Percentiles rank a stretch among this genome's conserved stretches.
phyloP scores from a whole-genome alignment of 1,139 yeast species.

The Blastobotrys buckinghamii region DNA sequence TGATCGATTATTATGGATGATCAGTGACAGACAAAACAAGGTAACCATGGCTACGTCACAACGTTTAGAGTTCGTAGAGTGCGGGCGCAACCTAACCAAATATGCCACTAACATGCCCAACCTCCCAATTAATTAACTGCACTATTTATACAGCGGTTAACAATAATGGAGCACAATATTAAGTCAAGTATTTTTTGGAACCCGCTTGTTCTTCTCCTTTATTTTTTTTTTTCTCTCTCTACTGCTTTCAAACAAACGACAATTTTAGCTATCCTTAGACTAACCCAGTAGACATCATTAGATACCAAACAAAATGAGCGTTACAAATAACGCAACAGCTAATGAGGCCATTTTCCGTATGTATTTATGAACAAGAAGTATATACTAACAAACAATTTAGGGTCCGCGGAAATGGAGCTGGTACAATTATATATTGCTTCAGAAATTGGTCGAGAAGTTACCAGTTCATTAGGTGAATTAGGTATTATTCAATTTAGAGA shows the following conservation, averaged over 20 bases:
- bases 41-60: too few relatives aligned
- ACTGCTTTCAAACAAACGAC: constrained; percentile 1
- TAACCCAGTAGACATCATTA: neutral
- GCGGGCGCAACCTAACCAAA: neutral
- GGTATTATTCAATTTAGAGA: constrained; percentile 87
- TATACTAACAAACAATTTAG: constrained; percentile 22
- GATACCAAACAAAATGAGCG: neutral
- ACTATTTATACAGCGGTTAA: too few relatives aligned
- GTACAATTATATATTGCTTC: constrained; percentile 90
- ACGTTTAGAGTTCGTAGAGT: neutral
- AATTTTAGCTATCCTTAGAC: too few relatives aligned
- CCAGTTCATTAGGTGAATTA: constrained; percentile 70
- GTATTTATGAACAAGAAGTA: neutral
- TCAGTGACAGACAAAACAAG: too few relatives aligned
- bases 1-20: too few relatives aligned
- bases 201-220: neutral
- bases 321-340: neutral
- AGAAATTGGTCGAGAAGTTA: constrained; percentile 84
- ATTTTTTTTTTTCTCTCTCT: neutral
- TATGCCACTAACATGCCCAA: neutral
- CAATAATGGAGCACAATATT: too few relatives aligned
- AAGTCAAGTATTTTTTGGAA: neutral
- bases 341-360: constrained; percentile 17
- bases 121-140: neutral
- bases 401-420: constrained; percentile 93